Evolutionary conservation across 768 basidiomycete species (phyloP), one percentile per base, ranked within the genome.

Genomic region (Mycena leptocephala): DNA sequence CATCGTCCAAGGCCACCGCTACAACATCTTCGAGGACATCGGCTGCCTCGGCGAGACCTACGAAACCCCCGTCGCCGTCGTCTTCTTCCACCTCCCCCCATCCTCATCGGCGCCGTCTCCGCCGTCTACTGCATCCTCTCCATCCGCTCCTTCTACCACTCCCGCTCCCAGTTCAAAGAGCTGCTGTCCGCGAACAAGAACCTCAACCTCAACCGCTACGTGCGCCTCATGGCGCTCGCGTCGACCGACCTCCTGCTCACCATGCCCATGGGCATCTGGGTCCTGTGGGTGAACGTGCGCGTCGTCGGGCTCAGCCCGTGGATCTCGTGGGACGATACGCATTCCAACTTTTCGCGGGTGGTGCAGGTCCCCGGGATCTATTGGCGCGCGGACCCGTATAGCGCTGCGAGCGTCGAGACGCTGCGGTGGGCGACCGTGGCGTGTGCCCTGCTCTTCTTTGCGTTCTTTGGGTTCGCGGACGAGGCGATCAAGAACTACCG

Each of bases 1-100:
- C 77, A 86, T 90, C 64, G 84, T 88, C 5, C 89, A 91, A 82
- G 90, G 90, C 13, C 92, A 93, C 81, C 89, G 92, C 3, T 93
- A 87, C 81, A 83, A 93, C 76, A 90, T 93, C 55, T 87, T 85
- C 66, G 92, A 92, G 79, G 88, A 92, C 67, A 76, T 92, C n/a
- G 92, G 92, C 10, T 39, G 37, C 37, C 37, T 39, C 37, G 37
- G 37, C 8, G 37, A 39, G 37, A 39, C 37, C 37, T 39, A 89
- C 82, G 86, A 88, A 76, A 89, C 90, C 16, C 24, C 20, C 20
- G 48, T 51, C 20, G 48, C 48, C 24, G 48, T 51, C 24, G 20
- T 51, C 8, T 18, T 51, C 48, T 51, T 20, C 48, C 48, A 51
- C 48, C 48, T 51, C 48, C 48, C 48, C 48, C 48, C 48, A 51